phyloP scores from a whole-genome alignment of 768 basidiomycete genomes.

The Zangia roseola region DNA sequence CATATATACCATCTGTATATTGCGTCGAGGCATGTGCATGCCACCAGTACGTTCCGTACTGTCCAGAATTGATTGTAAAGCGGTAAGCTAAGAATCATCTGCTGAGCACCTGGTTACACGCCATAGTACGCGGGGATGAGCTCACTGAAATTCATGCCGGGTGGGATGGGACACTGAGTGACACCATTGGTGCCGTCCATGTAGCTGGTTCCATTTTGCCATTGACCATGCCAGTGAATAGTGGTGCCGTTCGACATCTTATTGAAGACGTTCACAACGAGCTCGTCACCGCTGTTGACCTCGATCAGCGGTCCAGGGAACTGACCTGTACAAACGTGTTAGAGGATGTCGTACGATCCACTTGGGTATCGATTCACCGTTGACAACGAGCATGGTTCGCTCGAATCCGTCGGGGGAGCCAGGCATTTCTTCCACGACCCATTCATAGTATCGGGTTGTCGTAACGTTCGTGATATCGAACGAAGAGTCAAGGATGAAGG shows the following conservation, averaged over 20 bases:
- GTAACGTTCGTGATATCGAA: slow-evolving; percentile 30
- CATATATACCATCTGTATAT: slow-evolving; percentile 51
- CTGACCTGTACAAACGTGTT: slow-evolving; percentile 23
- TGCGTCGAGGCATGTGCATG: slow-evolving; percentile 40
- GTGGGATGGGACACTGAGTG: slow-evolving; percentile 55
- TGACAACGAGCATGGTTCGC: slow-evolving; percentile 47
- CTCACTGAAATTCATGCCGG: slow-evolving; percentile 41
- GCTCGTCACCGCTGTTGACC: slow-evolving; percentile 35
- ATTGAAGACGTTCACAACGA: slow-evolving; percentile 36
- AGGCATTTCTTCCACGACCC: slow-evolving; percentile 38
- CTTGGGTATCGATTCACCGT: slow-evolving; percentile 29
- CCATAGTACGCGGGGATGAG: not conserved
- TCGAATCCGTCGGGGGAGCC: slow-evolving; percentile 43
- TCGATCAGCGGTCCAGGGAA: slow-evolving; percentile 36
- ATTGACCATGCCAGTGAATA: slow-evolving; percentile 37
- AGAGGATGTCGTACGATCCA: not conserved
- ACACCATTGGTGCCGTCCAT: slow-evolving; percentile 48
- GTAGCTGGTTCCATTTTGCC: slow-evolving; percentile 46
- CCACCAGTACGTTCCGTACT: slow-evolving; percentile 50
- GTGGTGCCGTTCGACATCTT: slow-evolving; percentile 31
- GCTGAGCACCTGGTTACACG: not conserved
- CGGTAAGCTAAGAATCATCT: slow-evolving; percentile 25
- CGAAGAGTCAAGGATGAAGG: slow-evolving; percentile 27
- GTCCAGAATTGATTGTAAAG: slow-evolving; percentile 41
- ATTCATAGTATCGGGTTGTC: slow-evolving; percentile 43